Evolutionary conservation across 2,329 filamentous ascomycete species (phyloP), one percentile per base, ranked within the genome.

Genomic region (Calonectria ilicicola): DNA sequence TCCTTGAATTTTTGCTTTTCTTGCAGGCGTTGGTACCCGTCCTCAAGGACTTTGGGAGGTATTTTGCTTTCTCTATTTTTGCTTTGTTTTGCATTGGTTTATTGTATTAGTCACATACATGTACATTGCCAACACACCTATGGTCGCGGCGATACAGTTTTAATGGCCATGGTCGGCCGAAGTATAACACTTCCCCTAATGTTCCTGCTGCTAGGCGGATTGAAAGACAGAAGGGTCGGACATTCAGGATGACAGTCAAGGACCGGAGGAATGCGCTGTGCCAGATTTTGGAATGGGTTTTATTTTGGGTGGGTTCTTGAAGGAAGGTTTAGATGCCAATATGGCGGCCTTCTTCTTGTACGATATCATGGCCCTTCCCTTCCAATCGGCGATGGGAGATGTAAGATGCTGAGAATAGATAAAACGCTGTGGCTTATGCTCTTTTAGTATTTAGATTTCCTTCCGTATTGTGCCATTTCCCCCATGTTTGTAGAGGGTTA

Each of bases 131-230:
- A 66, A 72, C 58, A 73, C 70, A 67, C 69, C 49, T 42, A 67
- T 62, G 73, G 78, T 53, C 67, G 68, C 70, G 78, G 78, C 76
- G 78, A 79, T 69, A 67, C 74, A 77, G 71, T 72, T 60, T 56
- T 47, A 69, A 77, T 72, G 73, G 73, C 65, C 76, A 75, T 67
- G 66, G 66, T 47, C 32, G 76, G 78, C 73, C 73, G 65, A 75
- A 68, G 69, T 77, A 71, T 79, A 78, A 68, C 75, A 76, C 76
- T 75, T 79, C 68, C 65, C 65, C 60, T 74, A 79, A 79, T 79
- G 72, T 76, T 78, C 75, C 75, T 77, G 77, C 71, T 72, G 60
- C 53, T 58, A 58, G 62, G 76, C 76, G 77, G 75, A 67, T 72
- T 72, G 75, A 75, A 74, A 77, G 75, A 75, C 67, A 70, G 56